Evolutionary conservation across 352 stramenopile species (phyloP).

Genomic region (Globisporangium parvum): DNA sequence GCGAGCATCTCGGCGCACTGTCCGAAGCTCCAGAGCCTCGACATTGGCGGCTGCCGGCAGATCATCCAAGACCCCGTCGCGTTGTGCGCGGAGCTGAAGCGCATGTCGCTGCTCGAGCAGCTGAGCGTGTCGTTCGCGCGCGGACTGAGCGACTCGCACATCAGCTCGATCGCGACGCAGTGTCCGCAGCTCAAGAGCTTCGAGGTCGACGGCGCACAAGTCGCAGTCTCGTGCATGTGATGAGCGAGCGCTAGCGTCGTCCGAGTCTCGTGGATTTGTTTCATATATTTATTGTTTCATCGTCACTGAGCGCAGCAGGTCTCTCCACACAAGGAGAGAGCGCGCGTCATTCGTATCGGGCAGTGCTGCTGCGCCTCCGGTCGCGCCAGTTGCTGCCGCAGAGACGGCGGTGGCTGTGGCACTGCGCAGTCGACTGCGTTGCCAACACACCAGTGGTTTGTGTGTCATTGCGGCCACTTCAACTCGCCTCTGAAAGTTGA

Average conservation of each 20-base stretch:
- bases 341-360: no score
- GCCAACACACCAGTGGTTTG: no score
- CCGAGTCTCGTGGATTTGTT: neutral
- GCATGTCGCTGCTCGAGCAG: conserved; percentile 37
- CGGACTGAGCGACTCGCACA: conserved; percentile 33
- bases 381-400: no score
- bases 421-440: no score
- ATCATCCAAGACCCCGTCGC: conserved; percentile 48
- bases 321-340: no score
- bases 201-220: conserved; percentile 37
- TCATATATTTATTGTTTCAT: conserved; percentile 2
- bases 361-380: no score
- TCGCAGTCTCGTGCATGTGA: conserved; percentile 17
- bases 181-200: conserved; percentile 53
- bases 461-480: no score
- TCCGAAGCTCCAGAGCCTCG: conserved; percentile 35
- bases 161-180: conserved; percentile 49
- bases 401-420: no score
- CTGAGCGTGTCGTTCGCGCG: conserved; percentile 56
- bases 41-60: conserved; percentile 51
- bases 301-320: no score
- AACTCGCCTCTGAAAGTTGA: no score
- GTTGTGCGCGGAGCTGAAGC: conserved; percentile 33
- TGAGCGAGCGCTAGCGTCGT: neutral
- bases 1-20: conserved; percentile 31